Evolutionary conservation across 176 grass and related monocot species (phyloP), one percentile per base, ranked within the genome.

Genomic region (Musa acuminata): DNA sequence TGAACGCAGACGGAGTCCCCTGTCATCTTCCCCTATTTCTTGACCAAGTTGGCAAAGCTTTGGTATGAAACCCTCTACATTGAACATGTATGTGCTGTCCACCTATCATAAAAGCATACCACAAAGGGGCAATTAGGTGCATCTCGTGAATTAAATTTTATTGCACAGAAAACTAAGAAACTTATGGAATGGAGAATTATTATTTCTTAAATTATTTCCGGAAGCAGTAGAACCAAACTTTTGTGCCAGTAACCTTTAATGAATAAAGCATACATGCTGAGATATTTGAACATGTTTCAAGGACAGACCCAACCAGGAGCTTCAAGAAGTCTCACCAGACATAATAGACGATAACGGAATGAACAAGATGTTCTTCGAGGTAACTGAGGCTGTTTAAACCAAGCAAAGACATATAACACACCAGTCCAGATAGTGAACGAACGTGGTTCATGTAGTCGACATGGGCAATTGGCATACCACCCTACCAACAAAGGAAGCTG

Each of bases 51-150:
- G 79, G 80, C 95, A 99, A 83, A 99, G 88, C 74, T 91, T 99
- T 65, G 95, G 84, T 80, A 91, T 91, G 9, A 99, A 69, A 22
- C 95, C 88, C 89, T 99, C 95, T 74, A 99, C 68, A 75, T 85
- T 91, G 83, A 89, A 94, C 95, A 99, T 99, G 77, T 99, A 90
- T 52, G 95, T 87, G 62, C 86, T 91, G 48, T 91, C 88, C 80
- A 94, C 95, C 95, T 99, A 86, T n/a, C 77, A 80, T 62, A 80
- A 82, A 62, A 71, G 35, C 35, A 48, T 68, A 76, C 73, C 59
- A 85, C 51, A 73, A 69, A 72, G 55, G 52, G 27, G 26, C 20
- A 72, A 52, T 35, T 35, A 67, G 12, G 67, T 70, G 67, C 67
- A 50, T 8, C 43, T 50, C 7, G 9, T 50, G 5, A 70, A n/a